Evolutionary conservation across 352 stramenopile species (phyloP), one percentile per base, ranked within the genome.

Genomic region (Phytophthora pistaciae): DNA sequence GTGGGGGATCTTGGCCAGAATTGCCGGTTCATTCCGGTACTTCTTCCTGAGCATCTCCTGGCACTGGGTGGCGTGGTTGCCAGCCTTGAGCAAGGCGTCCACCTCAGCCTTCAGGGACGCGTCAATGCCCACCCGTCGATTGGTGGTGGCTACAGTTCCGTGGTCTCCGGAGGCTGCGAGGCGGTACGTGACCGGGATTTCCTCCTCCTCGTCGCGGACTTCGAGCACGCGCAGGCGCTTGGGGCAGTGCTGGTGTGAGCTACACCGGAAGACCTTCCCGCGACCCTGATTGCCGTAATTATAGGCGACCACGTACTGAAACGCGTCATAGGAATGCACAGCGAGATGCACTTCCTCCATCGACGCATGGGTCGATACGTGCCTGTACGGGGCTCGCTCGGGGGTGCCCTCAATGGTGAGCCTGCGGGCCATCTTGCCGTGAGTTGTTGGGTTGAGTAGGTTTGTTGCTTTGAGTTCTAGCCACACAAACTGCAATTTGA

Each of bases 161-260:
- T 78, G 71, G 8, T 52, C 5, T 13, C 61, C 71, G 2, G 44
- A 21, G 27, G 33, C 52, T 1, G 57, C 52, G 8, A 78, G 64
- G 36, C 71, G 59, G 23, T 69, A 78, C 20, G 67, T 72, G 11
- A 72, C 57, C 8, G 71, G 62, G 13, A 76, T 76, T n/a, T 78
- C 66, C 1, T 63, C 60, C 14, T 78, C 60, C 50, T 58, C 9
- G 46, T 55, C 6, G 13, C 49, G 58, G 6, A 56, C 7, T 49
- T 76, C 63, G 11, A 64, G 0, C 7, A 78, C 56, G 8, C 71
- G 71, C 8, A 75, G 50, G 2, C 71, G 71, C 52, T 54, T 56
- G 1, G 29, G 50, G 36, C 71, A 78, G 8, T 46, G 18, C 44
- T 72, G 23, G 25, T 78, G 71, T 1, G 71, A 75, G 31, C 72